These are phyloP conservation scores for Tricholoma sp. DNA, from an alignment of 768 basidiomycete species.

Conservation along the genomic window DNA sequence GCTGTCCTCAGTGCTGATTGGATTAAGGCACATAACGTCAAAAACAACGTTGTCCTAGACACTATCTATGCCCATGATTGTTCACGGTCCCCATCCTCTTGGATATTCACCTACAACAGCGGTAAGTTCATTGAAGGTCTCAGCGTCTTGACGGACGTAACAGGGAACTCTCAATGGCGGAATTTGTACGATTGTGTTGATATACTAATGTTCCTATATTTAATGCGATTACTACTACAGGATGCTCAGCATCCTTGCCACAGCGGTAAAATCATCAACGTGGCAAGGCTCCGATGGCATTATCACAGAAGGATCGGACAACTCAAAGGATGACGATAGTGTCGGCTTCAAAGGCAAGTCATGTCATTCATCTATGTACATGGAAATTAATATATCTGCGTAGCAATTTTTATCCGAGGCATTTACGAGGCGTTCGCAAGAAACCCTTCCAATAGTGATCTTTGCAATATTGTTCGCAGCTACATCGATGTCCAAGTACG, in stretches of 20 bases:
- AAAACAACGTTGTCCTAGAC: constrained; percentile 41
- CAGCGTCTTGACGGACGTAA: constrained; percentile 38
- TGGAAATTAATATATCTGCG: not conserved
- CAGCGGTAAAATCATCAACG: constrained; percentile 34
- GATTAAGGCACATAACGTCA: constrained; percentile 38
- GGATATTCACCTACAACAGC: constrained; percentile 51
- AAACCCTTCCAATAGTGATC: constrained; percentile 29
- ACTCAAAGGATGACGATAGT: constrained; percentile 36
- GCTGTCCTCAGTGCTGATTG: constrained; percentile 43
- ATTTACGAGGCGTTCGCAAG: constrained; percentile 41
- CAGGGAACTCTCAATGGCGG: constrained; percentile 17
- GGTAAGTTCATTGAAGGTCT: constrained; percentile 52
- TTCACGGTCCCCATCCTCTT: constrained; percentile 36
- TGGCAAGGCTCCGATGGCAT: constrained; percentile 49
- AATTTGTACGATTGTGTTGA: not conserved
- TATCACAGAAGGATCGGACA: constrained; percentile 46
- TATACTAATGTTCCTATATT: too few species aligned
- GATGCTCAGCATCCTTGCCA: constrained; percentile 32
- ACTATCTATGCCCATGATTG: constrained; percentile 43
- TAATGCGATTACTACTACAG: constrained; percentile 14
- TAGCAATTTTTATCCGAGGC: constrained; percentile 43
- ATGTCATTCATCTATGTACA: not conserved
- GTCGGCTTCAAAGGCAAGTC: constrained; percentile 48
- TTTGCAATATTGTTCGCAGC: constrained; percentile 39
- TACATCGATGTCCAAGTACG: constrained; percentile 47